These are phyloP conservation scores for Paulinella micropora DNA, from an alignment of 78 protist genomes.

Conservation along the genomic window DNA sequence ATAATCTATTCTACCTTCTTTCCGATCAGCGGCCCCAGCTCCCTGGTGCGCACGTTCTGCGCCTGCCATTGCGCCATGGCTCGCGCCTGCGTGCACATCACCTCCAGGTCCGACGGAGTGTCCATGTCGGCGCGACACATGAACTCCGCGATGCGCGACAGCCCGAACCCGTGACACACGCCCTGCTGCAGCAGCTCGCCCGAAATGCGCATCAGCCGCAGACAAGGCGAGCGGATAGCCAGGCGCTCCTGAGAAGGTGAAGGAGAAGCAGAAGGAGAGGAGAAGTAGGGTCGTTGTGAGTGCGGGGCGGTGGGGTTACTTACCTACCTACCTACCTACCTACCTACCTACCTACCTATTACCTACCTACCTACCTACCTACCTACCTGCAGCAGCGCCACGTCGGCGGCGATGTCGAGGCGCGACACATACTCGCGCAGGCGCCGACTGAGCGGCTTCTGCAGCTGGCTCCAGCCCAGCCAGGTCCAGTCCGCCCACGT, in stretches of 20 bases:
- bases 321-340: not conserved
- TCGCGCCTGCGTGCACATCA: not conserved
- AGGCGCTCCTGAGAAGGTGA: not conserved
- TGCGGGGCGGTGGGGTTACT: not conserved
- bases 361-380: not conserved
- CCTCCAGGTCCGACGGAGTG: constrained; percentile 13
- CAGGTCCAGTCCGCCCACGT: constrained; percentile 16
- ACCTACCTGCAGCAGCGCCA: not conserved
- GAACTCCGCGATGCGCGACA: not conserved
- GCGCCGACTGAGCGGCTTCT: not conserved
- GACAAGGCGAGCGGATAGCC: not conserved
- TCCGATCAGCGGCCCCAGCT: too few species aligned
- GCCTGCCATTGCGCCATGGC: not conserved
- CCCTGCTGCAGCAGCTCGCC: not conserved
- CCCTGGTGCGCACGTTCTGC: too few species aligned
- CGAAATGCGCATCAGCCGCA: not conserved
- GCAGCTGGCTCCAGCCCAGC: constrained; percentile 20
- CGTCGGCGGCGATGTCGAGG: not conserved
- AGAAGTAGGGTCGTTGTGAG: not conserved
- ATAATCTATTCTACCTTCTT: too few species aligned
- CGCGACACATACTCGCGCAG: not conserved
- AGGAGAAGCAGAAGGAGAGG: not conserved
- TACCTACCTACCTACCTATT: not conserved
- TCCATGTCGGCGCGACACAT: constrained; percentile 11
- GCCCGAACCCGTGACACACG: not conserved